These are phyloP conservation scores for Microcyclospora pomicola DNA, from an alignment of 2,329 filamentous ascomycete species.

Conservation along the genomic window DNA sequence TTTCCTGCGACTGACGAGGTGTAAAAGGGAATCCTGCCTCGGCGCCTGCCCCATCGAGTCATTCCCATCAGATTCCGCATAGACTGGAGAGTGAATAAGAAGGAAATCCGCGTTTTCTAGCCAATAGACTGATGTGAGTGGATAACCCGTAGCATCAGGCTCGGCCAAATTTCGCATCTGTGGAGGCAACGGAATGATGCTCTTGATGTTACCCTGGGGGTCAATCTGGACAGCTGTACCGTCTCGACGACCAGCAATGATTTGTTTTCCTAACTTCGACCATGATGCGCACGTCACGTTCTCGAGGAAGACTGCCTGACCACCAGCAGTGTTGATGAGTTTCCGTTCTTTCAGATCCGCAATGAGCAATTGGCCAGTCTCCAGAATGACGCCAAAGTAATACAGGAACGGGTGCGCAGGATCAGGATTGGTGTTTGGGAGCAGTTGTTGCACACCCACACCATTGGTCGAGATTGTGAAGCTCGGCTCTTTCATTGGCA, in stretches of 20 bases:
- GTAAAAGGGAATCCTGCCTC: slow-evolving; percentile 52
- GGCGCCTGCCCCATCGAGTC: neutral
- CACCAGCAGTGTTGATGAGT: slow-evolving; percentile 45
- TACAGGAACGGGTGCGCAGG: slow-evolving; percentile 47
- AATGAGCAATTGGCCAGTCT: slow-evolving; percentile 67
- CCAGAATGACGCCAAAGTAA: slow-evolving; percentile 67
- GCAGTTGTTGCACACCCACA: slow-evolving; percentile 56
- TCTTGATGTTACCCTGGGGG: slow-evolving; percentile 63
- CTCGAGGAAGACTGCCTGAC: slow-evolving; percentile 48
- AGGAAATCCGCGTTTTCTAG: slow-evolving; percentile 56
- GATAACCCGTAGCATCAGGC: slow-evolving; percentile 7
- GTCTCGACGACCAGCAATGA: slow-evolving; percentile 72
- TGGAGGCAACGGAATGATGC: slow-evolving; percentile 63
- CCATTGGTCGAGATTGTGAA: slow-evolving; percentile 69
- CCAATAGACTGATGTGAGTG: slow-evolving; percentile 55
- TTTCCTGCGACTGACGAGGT: slow-evolving; percentile 45
- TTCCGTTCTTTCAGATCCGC: slow-evolving; percentile 60
- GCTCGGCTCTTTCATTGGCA: slow-evolving; percentile 53
- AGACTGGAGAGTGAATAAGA: slow-evolving; percentile 55
- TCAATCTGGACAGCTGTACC: slow-evolving; percentile 75
- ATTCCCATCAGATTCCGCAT: slow-evolving; percentile 7
- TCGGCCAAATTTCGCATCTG: slow-evolving; percentile 39
- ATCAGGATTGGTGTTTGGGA: slow-evolving; percentile 57
- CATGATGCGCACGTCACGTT: slow-evolving; percentile 76
- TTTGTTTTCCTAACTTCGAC: slow-evolving; percentile 86